Evolutionary conservation across 2,329 filamentous ascomycete genomes (phyloP).

Genomic region (Trichoderma aggressivum): DNA sequence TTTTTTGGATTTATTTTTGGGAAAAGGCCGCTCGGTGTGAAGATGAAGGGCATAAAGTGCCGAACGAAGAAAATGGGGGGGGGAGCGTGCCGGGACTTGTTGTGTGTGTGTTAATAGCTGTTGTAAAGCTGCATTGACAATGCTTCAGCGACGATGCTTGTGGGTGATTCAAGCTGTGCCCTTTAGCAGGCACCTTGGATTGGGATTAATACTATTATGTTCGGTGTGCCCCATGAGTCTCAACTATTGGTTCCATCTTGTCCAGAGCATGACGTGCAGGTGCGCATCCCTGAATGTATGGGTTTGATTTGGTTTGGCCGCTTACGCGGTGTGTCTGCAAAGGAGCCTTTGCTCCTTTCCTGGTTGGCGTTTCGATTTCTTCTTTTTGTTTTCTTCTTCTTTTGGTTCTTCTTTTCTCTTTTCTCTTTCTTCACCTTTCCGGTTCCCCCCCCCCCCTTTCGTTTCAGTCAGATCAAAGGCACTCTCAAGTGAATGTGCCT

Average conservation of each 20-base stretch:
- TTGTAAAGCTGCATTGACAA: not conserved
- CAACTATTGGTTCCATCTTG: not conserved
- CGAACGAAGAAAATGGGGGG: not conserved
- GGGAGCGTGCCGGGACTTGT: not conserved
- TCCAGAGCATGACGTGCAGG: not conserved
- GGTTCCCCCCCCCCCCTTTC: not conserved
- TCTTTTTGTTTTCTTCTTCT: not conserved
- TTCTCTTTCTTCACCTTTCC: not conserved
- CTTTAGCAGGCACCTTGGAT: constrained; percentile 6
- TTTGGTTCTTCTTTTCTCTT: not conserved
- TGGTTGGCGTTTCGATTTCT: not conserved
- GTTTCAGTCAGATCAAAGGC: not conserved
- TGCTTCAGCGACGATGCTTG: constrained; percentile 2
- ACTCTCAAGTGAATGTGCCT: not conserved
- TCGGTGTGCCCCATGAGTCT: not conserved
- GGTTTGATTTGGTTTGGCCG: not conserved
- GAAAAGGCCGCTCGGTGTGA: not conserved
- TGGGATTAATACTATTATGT: constrained; percentile 12
- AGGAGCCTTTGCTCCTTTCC: not conserved
- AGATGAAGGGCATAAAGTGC: constrained; percentile 7
- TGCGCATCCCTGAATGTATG: not conserved
- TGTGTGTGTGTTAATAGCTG: constrained; percentile 6
- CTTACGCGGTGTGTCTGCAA: not conserved
- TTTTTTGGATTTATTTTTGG: not conserved
- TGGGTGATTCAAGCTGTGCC: constrained; percentile 1